Percentiles rank a stretch among this genome's conserved stretches.
Evolutionary conservation across 352 stramenopile species (phyloP).

Genomic region (Aphanomyces cochlioides): DNA sequence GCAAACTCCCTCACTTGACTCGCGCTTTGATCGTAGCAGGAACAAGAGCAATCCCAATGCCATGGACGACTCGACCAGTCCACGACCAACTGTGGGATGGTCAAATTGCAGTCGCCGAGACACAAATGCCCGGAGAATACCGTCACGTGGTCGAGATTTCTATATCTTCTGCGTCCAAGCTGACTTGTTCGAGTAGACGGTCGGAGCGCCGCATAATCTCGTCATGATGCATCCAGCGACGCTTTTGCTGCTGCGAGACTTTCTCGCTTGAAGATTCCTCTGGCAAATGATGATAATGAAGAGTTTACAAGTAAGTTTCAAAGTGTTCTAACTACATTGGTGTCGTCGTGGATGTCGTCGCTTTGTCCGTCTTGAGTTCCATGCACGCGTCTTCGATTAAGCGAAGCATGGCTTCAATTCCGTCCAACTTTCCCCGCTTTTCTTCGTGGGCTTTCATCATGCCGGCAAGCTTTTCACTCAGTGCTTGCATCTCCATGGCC

Average conservation of each 20-base stretch:
- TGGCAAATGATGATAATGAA: no score
- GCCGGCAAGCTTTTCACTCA: slow-evolving; percentile 42
- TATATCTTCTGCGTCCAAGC: not conserved
- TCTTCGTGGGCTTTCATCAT: slow-evolving; percentile 55
- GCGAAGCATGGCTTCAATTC: slow-evolving; percentile 54
- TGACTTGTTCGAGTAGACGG: not conserved
- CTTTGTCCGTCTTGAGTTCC: slow-evolving; percentile 53
- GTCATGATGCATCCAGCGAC: not conserved
- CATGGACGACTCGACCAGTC: slow-evolving; percentile 55
- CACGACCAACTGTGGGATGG: slow-evolving; percentile 63
- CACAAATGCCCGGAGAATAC: slow-evolving; percentile 58
- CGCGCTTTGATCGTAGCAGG: slow-evolving; percentile 60
- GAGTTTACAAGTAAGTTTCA: no score
- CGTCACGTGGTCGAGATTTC: slow-evolving; percentile 47
- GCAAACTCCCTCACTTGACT: slow-evolving; percentile 59
- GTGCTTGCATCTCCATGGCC: slow-evolving; percentile 36
- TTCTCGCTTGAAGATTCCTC: not conserved
- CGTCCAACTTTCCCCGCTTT: slow-evolving; percentile 53
- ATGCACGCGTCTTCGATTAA: slow-evolving; percentile 66
- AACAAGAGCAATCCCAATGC: slow-evolving; percentile 59
- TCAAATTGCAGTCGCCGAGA: slow-evolving; percentile 62
- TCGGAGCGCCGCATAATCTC: not conserved
- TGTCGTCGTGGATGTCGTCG: not conserved
- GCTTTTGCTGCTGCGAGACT: not conserved
- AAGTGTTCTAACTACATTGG: no score